Evolutionary conservation across 2,329 filamentous ascomycete genomes (phyloP), one percentile per base, ranked within the genome.

Genomic region (Emergomyces africanus): DNA sequence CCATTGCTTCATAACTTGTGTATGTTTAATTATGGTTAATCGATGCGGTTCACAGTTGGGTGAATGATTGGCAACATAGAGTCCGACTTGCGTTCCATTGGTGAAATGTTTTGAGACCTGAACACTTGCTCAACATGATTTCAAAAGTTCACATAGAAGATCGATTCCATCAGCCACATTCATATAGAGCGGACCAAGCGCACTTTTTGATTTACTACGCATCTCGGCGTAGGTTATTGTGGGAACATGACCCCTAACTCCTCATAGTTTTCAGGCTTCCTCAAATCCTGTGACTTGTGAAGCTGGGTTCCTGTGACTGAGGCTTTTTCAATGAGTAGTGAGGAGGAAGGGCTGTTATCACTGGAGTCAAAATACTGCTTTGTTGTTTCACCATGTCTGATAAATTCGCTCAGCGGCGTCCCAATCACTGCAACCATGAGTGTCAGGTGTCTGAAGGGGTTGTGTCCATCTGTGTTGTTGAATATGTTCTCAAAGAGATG

Each of bases 331-430:
- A 39, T n/a, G 49, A 28, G 37, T 23, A 41, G 23, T n/a, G n/a
- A n/a, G n/a, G n/a, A n/a, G 39, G 14, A 35, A n/a, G 44, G 33
- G 33, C 23, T 23, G 63, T 61, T 61, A 69, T 65, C 67, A 20
- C 56, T 60, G 1, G 54, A 35, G 54, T 66, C 65, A 64, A 69
- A 69, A 57, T 65, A 69, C 58, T 69, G 67, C 49, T 59, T 57
- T 15, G 66, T 66, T 30, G 63, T 67, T 59, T 70, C 67, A 64
- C 67, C 69, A 5, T 67, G 64, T 35, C n/a, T 39, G 2, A 69
- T 39, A 46, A 69, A 70, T 57, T 67, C 63, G 0, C 1, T 51
- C 15, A 66, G 63, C 3, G 68, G 68, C n/a, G 66, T 61, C n/a
- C 67, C 68, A 55, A 69, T 56, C 10, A 69, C 62, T 0, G 62